Base-by-base conservation (phyloP, 768 basidiomycete genomes). In the Mrakia hoshinonis region DNA sequence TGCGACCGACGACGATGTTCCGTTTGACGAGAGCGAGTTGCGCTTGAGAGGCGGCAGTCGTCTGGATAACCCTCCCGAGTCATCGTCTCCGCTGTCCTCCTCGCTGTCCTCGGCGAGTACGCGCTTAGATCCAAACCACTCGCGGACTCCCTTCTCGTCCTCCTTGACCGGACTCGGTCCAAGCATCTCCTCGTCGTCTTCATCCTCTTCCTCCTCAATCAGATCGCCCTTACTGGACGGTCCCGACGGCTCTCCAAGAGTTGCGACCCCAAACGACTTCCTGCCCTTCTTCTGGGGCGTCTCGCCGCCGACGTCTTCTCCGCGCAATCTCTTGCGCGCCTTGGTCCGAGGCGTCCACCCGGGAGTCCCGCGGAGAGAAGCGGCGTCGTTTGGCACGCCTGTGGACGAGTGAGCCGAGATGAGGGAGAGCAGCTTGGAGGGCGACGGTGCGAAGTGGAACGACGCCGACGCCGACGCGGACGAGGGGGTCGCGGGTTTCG, bases 281-380 rank as follows among this genome's bases (percentile, higher is more conserved):
- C 67, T 43, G 5, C 24, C 12, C 29, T 46, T 60, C 10, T 61
- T 68, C n/a, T 58, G 36, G 18, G 70, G 70, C 24, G 70, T 71
- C 38, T 51, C 58, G 3, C 38, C 69, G 15, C 29, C 39, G 11
- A 26, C 51, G n/a, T 55, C 43, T 43, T 72, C 70, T 1, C 70
- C 70, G 13, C 64, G 46, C 6, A 72, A 34, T 29, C 70, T 39
- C 39, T 72, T 72, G 24, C 70, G 49, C 13, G 70, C 70, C 38
- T 67, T 72, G 0, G 70, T 67, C 22, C 70, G 54, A n/a, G 70
- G 70, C 39, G 70, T 72, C 52, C 47, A 67, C n/a, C 55, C 58
- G 18, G 24, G 36, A 38, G 31, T 18, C 20, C 51, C 58, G 10
- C 69, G 49, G 9, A 65, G 70, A 11, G 63, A 55, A 4, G 38